These are phyloP conservation scores for Blastocystis sp. DNA, from an alignment of 352 stramenopile genomes.

Conservation along the genomic window DNA sequence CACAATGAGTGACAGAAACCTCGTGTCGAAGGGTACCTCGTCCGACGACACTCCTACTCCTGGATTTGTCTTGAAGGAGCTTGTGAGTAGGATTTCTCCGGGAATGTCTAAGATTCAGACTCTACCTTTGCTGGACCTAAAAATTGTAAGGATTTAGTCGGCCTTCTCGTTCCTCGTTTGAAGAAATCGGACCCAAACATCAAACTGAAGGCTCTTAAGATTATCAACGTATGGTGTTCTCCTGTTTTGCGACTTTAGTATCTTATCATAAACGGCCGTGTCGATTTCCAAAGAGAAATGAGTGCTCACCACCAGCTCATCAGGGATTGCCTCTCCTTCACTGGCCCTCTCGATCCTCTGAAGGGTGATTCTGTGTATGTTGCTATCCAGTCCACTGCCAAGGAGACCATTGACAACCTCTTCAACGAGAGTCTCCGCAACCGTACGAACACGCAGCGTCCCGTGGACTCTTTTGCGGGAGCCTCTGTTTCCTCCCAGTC, in stretches of 20 bases:
- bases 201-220: constrained; percentile 62
- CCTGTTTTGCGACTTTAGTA: neutral
- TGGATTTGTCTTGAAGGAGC: constrained; percentile 61
- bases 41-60: constrained; percentile 54
- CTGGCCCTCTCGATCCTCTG: constrained; percentile 31
- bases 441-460: neutral
- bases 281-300: constrained; percentile 58
- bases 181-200: constrained; percentile 58
- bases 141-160: constrained; percentile 46
- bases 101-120: neutral
- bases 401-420: constrained; percentile 44
- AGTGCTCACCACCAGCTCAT: constrained; percentile 45
- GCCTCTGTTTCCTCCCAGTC: neutral
- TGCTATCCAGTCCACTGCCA: constrained; percentile 13
- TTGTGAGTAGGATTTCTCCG: constrained; percentile 9
- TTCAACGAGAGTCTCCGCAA: constrained; percentile 55
- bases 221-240: constrained; percentile 7
- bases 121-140: constrained; percentile 35
- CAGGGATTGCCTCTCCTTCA: constrained; percentile 23
- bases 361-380: constrained; percentile 52
- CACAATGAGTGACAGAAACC: constrained; percentile 62
- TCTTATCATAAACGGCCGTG: constrained; percentile 54
- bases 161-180: constrained; percentile 39
- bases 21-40: constrained; percentile 50
- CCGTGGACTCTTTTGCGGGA: constrained; percentile 31